Conservation (phyloP, 2,329 filamentous ascomycete genomes). For the Trichoderma semiorbis region DNA sequence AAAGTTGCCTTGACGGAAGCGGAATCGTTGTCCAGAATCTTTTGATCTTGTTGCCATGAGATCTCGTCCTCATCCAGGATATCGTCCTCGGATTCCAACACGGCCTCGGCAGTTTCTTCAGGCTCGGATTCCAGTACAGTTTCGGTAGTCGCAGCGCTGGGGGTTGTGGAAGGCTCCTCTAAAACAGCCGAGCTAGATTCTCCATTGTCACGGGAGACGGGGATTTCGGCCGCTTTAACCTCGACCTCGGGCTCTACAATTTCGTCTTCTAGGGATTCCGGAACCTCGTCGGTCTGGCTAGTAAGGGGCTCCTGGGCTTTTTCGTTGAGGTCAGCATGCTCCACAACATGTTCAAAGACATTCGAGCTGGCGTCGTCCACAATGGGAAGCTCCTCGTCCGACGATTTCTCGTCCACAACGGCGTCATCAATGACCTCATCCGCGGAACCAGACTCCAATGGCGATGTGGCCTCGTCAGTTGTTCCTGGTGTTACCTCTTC, state of each 20-base stretch:
- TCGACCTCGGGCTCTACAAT: neutral
- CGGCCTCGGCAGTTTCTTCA: constrained; percentile 17
- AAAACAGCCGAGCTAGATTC: neutral
- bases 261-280: neutral
- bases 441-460: constrained; percentile 19
- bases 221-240: neutral
- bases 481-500: neutral
- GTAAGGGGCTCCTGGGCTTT: constrained; percentile 1
- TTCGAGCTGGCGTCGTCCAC: neutral
- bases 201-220: neutral
- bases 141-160: neutral
- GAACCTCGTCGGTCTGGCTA: neutral
- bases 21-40: constrained; percentile 27
- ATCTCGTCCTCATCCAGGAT: constrained; percentile 28
- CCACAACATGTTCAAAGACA: neutral
- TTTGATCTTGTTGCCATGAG: constrained; percentile 22
- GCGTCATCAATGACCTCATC: constrained; percentile 20
- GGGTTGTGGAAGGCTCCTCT: neutral
- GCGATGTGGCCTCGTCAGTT: neutral
- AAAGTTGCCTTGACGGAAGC: constrained; percentile 44
- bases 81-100: neutral
- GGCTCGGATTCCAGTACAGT: neutral
- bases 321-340: neutral
- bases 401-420: neutral
- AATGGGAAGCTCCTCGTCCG: neutral